Evolutionary conservation across 352 stramenopile genomes (phyloP), one percentile per base, ranked within the genome.

Genomic region (Phytophthora pinifolia): DNA sequence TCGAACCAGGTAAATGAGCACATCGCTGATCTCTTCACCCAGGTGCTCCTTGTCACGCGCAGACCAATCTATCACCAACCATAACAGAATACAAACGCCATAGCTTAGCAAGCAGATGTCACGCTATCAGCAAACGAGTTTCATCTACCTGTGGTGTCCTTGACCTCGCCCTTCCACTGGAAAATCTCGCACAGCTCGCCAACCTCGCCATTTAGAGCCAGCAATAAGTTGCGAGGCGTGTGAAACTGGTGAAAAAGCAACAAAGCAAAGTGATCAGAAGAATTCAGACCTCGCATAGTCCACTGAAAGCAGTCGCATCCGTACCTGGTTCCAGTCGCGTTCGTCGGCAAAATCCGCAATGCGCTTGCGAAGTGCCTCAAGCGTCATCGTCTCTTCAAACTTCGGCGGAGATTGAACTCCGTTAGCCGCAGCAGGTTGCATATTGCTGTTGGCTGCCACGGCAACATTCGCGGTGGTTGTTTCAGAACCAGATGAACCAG

Each of bases 1-100:
- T 22, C 89, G 86, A n/a, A 99, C 78, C 12, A 98, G 70, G 59
- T 99, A 99, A 60, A 99, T 98, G 36, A 97, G 69, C 41, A 99
- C 95, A 73, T 99, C 96, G 17, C 94, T 97, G 20, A 99, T 80
- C 74, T 99, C 96, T 66, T 99, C 93, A 22, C 89, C 92, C 4
- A 98, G 57, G 51, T 98, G 94, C 46, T 94, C 84, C 13, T 91
- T 71, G 46, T 98, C 82, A 17, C 92, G 78, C 3, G 71, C 37
- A 10, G 68, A 82, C 81, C 73, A 95, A 47, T 86, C 84, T 86
- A 52, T 42, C 10, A 20, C 18, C n/a, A 54, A 51, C 3, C 14
- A 46, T 9, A n/a, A 62, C 35, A 37, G 30, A 6, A 34, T 17
- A 25, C 29, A 57, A 29, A 13, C 22, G 27, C 8, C 12, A 25